These are phyloP conservation scores for Cicer chorassanicum DNA, from an alignment of 306 rosid species.

Conservation along the genomic window DNA sequence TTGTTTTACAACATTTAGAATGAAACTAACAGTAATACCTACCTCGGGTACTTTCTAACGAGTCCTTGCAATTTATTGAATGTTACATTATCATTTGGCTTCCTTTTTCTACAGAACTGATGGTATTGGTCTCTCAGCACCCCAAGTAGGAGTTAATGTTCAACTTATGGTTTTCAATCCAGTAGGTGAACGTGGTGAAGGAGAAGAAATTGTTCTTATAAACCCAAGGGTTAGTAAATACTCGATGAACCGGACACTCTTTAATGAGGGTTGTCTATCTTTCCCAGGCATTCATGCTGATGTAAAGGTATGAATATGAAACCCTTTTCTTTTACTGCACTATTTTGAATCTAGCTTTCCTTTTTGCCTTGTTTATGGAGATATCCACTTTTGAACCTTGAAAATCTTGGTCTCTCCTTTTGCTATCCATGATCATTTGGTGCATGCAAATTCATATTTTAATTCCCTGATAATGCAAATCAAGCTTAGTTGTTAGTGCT, in stretches of 20 bases:
- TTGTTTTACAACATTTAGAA: constrained; percentile 6
- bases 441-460: constrained; percentile 13
- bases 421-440: constrained; percentile 31
- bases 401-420: constrained; percentile 25
- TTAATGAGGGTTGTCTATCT: constrained; percentile 84
- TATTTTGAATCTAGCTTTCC: constrained; percentile 4
- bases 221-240: constrained; percentile 80
- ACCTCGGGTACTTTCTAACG: constrained; percentile 39
- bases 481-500: not conserved
- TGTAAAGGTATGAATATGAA: constrained; percentile 57
- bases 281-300: constrained; percentile 80
- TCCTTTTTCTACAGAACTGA: constrained; percentile 79
- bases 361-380: constrained; percentile 20
- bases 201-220: constrained; percentile 93
- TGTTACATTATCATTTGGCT: constrained; percentile 57
- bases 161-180: constrained; percentile 95
- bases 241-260: constrained; percentile 71
- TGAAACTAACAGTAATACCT: not conserved
- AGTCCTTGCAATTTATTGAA: constrained; percentile 51
- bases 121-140: constrained; percentile 96
- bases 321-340: constrained; percentile 20
- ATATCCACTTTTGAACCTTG: constrained; percentile 27
- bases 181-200: constrained; percentile 83
- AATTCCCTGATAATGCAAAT: not conserved
- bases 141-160: constrained; percentile 91